These are phyloP conservation scores for Phalaenopsis equestris DNA, from an alignment of 106 monocot species.

Conservation along the genomic window DNA sequence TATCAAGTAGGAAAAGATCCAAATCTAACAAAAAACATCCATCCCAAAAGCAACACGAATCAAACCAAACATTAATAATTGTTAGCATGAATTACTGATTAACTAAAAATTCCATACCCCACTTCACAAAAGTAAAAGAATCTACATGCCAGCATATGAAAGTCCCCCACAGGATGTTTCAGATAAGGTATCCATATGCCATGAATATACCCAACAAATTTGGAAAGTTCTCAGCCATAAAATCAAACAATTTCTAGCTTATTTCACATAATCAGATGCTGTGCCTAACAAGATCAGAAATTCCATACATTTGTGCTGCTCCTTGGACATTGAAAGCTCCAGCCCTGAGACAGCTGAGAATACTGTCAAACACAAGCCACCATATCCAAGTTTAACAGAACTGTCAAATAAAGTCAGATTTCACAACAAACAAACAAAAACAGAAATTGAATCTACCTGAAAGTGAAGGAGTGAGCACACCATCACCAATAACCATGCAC, in stretches of 20 bases:
- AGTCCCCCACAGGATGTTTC: too few relatives aligned
- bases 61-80: background rate
- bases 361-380: constrained; percentile 35
- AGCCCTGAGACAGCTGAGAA: constrained; percentile 96
- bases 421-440: background rate
- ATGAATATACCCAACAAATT: background rate
- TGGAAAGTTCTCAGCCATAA: background rate
- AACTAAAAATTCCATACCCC: background rate
- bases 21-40: background rate
- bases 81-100: background rate
- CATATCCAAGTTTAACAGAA: background rate
- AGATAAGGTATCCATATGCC: background rate
- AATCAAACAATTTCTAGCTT: background rate
- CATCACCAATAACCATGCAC: constrained; percentile 90
- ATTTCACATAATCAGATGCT: too few relatives aligned
- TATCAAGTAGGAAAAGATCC: background rate
- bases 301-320: constrained; percentile 84
- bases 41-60: background rate
- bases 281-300: background rate
- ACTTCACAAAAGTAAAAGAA: background rate
- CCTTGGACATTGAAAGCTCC: constrained; percentile 78
- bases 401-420: background rate
- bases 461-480: constrained; percentile 79
- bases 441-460: constrained; percentile 39
- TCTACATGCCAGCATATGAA: too few relatives aligned